Evolutionary conservation across 177 flowering plant species (phyloP), one percentile per base, ranked within the genome.

Genomic region (Vitis hybrid): DNA sequence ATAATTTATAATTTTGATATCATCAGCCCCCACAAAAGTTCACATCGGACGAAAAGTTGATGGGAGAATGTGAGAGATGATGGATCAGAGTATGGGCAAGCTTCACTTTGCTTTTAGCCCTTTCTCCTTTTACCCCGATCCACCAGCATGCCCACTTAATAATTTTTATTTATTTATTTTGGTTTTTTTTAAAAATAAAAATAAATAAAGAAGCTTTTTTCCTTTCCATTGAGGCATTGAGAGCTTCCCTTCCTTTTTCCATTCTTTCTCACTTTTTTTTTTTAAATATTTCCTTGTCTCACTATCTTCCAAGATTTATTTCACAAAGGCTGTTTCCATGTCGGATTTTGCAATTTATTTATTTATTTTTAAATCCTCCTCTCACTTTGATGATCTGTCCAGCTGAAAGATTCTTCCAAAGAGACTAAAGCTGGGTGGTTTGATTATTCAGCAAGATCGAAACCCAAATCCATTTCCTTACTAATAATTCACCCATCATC

Each of bases 61-160:
- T 80, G 79, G 87, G 84, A 76, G 83, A 79, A 77, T 74, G 83
- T 87, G 87, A 84, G 77, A 76, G 27, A 24, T 24, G 27, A 24
- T 24, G 27, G 27, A 73, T 72, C 80, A 79, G 85, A 76, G 85
- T 67, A 84, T 84, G 91, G 86, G 87, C 84, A 79, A 75, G 32
- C 67, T 68, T 68, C 61, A 58, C 70, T 80, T 79, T 81, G 69
- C 78, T 59, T 76, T 81, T 68, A 9, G 24, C 62, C 69, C 64
- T 64, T 58, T 73, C 32, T 55, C 30, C 60, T 57, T 77, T 77
- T 56, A 17, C 65, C 70, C 74, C 61, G 27, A 24, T 24, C 27
- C 27, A 66, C 46, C 32, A 55, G 73, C 80, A 65, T 72, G 77
- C 73, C 74, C 74, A 69, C 69, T 54, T 65, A 41, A 51, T 71